These are phyloP conservation scores for Diplodia scrobiculata DNA, from an alignment of 2,329 filamentous ascomycete genomes.

Conservation along the genomic window DNA sequence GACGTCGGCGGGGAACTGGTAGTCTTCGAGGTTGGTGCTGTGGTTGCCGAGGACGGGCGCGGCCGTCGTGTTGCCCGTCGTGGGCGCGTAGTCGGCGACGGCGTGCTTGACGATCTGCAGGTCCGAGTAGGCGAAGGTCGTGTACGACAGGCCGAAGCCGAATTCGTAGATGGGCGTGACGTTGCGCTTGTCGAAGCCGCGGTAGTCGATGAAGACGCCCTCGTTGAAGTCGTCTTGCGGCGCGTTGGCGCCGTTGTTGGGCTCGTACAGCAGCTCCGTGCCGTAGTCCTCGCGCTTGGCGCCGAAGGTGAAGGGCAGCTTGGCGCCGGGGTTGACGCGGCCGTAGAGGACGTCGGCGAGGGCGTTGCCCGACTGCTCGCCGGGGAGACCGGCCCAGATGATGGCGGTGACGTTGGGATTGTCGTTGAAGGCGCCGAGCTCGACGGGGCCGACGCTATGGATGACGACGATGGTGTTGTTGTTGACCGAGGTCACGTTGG, in stretches of 20 bases:
- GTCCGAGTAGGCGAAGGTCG: slow-evolving; percentile 74
- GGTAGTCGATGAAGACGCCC: slow-evolving; percentile 80
- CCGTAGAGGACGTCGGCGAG: slow-evolving; percentile 84
- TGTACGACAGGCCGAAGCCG: slow-evolving; percentile 78
- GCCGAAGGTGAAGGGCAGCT: slow-evolving; percentile 80
- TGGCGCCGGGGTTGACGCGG: slow-evolving; percentile 72
- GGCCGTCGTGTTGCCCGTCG: slow-evolving; percentile 61
- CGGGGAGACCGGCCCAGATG: slow-evolving; percentile 77
- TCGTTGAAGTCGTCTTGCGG: slow-evolving; percentile 76
- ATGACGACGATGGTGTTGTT: slow-evolving; percentile 92
- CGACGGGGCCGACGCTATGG: slow-evolving; percentile 78
- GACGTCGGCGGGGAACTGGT: slow-evolving; percentile 66
- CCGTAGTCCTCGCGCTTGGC: slow-evolving; percentile 68
- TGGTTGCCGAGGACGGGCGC: slow-evolving; percentile 67
- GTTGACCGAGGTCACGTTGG: slow-evolving; percentile 74
- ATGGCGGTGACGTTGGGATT: slow-evolving; percentile 81
- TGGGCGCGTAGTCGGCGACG: slow-evolving; percentile 60
- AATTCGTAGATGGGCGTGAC: slow-evolving; percentile 77
- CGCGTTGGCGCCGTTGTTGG: slow-evolving; percentile 66
- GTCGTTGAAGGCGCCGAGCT: slow-evolving; percentile 73
- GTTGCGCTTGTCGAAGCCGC: slow-evolving; percentile 68
- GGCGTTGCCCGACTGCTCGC: slow-evolving; percentile 79
- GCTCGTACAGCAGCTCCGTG: slow-evolving; percentile 65
- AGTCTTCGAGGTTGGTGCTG: slow-evolving; percentile 65
- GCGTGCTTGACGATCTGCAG: slow-evolving; percentile 58